Base-by-base conservation (phyloP, 177 flowering plant genomes). In the Vitis hybrid region DNA sequence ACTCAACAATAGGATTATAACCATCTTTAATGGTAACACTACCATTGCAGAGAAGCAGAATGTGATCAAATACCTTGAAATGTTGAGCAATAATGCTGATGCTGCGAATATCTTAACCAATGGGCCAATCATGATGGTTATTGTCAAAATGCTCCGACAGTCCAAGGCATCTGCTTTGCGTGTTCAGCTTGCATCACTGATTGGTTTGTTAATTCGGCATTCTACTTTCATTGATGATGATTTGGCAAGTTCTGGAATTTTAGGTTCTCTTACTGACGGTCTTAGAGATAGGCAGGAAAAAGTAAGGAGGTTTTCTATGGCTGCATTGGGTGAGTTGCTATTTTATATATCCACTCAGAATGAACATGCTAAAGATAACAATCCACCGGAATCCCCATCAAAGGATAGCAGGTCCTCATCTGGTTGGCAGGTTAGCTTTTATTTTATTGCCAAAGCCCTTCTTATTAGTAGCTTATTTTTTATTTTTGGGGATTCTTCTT, bases 281-380 rank as follows among this genome's bases (percentile, higher is more conserved):
- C 91, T 96, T 6, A 87, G 97, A 74, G 98, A 96, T 82, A 86
- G 81, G 69, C 99, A 91, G 75, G 99, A 94, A 68, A 96, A 96
- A 76, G 97, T 92, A 3, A 86, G 99, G 84, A 82, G 99, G 79
- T 92, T 91, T 80, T 89, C 97, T n/a, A 92, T 96, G 99, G 99
- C 97, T 76, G 99, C 99, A 74, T 73, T 94, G 79, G 99, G 98
- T 72, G 99, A 96, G 75, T 75, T 96, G 82, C 80, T 94, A 31
- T 96, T 96, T 77, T 96, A 96, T 73, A 89, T 96, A 71, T 90
- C 99, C 67, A 92, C 98, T 77, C 97, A 89, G 77, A 85, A 76
- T 83, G 95, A 92, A 72, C 85, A 88, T 10, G 67, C 54, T 18
- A 87, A 72, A 73, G 92, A 90, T 61, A 75, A 49, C 62, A 85